Percentiles rank a stretch among this genome's conserved stretches.
These are phyloP conservation scores for Monosporascus cannonballus DNA, from an alignment of 2,329 filamentous ascomycete species.

Conservation along the genomic window DNA sequence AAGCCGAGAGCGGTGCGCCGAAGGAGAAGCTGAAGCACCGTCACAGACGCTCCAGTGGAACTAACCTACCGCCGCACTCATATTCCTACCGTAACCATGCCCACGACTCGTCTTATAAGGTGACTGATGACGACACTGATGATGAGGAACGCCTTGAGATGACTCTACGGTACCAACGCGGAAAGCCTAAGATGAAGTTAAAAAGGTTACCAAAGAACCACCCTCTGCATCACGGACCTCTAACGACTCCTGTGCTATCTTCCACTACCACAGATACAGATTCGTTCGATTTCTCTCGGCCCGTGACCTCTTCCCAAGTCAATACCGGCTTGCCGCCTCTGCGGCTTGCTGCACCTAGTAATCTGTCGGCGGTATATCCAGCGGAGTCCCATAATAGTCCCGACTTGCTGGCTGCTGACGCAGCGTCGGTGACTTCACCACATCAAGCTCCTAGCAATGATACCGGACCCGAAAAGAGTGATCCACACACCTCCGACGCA, in stretches of 20 bases:
- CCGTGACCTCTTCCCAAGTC: conserved; percentile 16
- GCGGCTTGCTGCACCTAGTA: neutral
- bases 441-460: conserved; percentile 9
- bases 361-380: conserved; percentile 4
- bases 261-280: conserved; percentile 19
- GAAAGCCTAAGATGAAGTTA: conserved; percentile 33
- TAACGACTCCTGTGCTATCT: conserved; percentile 19
- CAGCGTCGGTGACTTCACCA: conserved; percentile 16
- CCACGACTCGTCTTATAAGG: conserved; percentile 29
- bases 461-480: conserved; percentile 17
- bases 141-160: conserved; percentile 40
- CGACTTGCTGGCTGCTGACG: conserved; percentile 7
- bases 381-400: conserved; percentile 3
- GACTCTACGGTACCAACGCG: conserved; percentile 23
- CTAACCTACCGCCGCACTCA: conserved; percentile 36
- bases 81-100: conserved; percentile 29
- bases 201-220: conserved; percentile 36
- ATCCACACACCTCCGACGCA: conserved; percentile 21
- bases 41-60: conserved; percentile 44
- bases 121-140: conserved; percentile 39
- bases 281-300: conserved; percentile 34
- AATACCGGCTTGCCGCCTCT: neutral
- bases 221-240: conserved; percentile 24
- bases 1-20: conserved; percentile 11
- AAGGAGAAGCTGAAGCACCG: conserved; percentile 27